These are phyloP conservation scores for Coniochaeta sp. DNA, from an alignment of 2,329 filamentous ascomycete genomes.

Conservation along the genomic window DNA sequence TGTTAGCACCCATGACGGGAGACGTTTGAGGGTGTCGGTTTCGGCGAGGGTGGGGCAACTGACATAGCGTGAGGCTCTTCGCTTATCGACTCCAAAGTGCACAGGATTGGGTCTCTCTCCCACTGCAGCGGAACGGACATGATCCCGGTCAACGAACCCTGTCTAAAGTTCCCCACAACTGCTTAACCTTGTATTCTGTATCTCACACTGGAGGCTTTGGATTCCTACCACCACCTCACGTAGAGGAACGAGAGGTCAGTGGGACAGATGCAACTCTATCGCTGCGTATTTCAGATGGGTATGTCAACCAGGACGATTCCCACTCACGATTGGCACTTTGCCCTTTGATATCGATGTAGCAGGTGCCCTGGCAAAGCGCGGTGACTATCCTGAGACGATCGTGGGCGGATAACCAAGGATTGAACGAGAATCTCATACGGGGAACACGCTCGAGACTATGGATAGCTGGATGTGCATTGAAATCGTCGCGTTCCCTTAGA, in stretches of 20 bases:
- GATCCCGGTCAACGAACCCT: not conserved
- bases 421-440: not conserved
- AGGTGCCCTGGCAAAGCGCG: too few species aligned
- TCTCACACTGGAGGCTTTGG: too few species aligned
- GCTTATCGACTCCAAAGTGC: not conserved
- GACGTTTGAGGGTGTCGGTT: conserved; percentile 22
- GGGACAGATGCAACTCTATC: too few species aligned
- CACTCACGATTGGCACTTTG: too few species aligned
- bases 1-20: conserved; percentile 14
- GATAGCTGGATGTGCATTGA: not conserved
- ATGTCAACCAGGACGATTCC: too few species aligned
- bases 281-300: too few species aligned
- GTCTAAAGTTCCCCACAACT: not conserved
- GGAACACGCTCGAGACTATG: not conserved
- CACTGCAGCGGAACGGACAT: not conserved
- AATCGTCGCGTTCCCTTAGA: not conserved
- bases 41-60: conserved; percentile 7
- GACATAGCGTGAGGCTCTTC: not conserved
- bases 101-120: not conserved
- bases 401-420: too few species aligned
- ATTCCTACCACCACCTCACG: too few species aligned
- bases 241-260: too few species aligned
- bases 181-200: too few species aligned
- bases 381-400: too few species aligned
- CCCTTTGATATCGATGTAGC: too few species aligned